Conservation (phyloP, 495 filamentous ascomycete species). For the Penicillium soppii region DNA sequence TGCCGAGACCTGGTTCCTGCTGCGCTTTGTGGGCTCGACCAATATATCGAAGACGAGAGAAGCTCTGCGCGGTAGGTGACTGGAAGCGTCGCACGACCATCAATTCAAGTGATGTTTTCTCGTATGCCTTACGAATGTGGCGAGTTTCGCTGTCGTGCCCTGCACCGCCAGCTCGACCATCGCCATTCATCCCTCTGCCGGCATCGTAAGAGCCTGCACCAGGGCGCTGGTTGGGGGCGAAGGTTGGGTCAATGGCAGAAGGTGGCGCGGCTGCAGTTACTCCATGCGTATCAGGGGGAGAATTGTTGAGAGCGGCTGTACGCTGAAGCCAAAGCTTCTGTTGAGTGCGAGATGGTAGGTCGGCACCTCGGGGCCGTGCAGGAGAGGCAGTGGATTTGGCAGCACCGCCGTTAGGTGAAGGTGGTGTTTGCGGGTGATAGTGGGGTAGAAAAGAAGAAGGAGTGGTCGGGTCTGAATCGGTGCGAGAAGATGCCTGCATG, state of each 20-base stretch:
- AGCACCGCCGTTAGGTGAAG: constrained; percentile 33
- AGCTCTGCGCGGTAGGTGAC: constrained; percentile 43
- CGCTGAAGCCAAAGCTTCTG: constrained; percentile 52
- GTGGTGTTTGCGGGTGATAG: constrained; percentile 48
- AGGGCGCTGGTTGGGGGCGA: constrained; percentile 24
- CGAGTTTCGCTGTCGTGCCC: constrained; percentile 41
- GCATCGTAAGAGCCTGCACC: constrained; percentile 35
- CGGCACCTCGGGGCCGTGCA: constrained; percentile 35
- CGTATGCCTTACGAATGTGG: constrained; percentile 45
- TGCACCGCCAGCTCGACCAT: constrained; percentile 23
- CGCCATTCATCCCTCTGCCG: constrained; percentile 33
- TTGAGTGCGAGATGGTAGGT: constrained; percentile 45
- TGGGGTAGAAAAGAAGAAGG: constrained; percentile 50
- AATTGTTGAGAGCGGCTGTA: constrained; percentile 46
- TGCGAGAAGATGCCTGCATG: constrained; percentile 33
- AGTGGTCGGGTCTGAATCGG: constrained; percentile 49
- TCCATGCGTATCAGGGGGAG: constrained; percentile 46
- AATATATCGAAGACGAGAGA: constrained; percentile 34
- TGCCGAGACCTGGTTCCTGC: constrained; percentile 27
- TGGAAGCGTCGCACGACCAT: constrained; percentile 46
- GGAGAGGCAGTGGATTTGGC: constrained; percentile 26
- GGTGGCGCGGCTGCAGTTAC: constrained; percentile 27
- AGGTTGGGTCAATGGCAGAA: constrained; percentile 35
- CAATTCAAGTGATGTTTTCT: constrained; percentile 43
- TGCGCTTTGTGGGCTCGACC: constrained; percentile 22